phyloP scores from a whole-genome alignment of 1,284 basidiomycete genomes.

The Anthracocystis panici-leucophaei region DNA sequence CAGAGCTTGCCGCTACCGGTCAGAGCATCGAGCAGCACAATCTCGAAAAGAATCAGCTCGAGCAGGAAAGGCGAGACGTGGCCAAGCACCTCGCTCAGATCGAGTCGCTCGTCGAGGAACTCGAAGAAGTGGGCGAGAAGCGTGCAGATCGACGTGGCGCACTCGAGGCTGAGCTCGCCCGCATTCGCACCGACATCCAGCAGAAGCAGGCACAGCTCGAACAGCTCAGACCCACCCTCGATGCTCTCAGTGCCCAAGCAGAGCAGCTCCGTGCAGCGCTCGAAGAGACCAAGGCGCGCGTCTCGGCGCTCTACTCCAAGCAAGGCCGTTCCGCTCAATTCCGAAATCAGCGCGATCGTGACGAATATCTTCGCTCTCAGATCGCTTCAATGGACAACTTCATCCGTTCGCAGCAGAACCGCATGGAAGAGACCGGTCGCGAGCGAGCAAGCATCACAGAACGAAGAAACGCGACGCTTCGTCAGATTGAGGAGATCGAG shows the following conservation, averaged over 20 bases:
- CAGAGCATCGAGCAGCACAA: constrained; percentile 79
- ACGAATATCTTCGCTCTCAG: constrained; percentile 58
- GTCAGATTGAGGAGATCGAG: constrained; percentile 81
- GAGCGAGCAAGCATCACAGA: constrained; percentile 37
- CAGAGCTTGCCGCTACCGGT: constrained; percentile 78
- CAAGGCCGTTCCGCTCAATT: constrained; percentile 64
- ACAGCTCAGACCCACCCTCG: constrained; percentile 78
- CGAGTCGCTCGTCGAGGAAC: constrained; percentile 81
- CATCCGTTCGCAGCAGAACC: constrained; percentile 37
- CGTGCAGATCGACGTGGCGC: constrained; percentile 70
- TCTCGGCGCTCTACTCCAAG: constrained; percentile 63
- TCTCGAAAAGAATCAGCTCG: constrained; percentile 79
- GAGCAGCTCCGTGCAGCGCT: constrained; percentile 75
- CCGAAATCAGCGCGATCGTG: constrained; percentile 58
- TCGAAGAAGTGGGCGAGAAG: constrained; percentile 72
- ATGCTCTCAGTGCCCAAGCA: constrained; percentile 75
- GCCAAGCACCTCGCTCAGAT: constrained; percentile 78
- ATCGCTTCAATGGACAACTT: constrained; percentile 52
- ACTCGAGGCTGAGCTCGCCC: constrained; percentile 77
- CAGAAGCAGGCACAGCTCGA: constrained; percentile 46
- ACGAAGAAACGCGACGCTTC: constrained; percentile 65
- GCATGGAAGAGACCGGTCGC: constrained; percentile 43
- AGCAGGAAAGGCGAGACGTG: constrained; percentile 75
- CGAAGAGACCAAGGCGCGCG: constrained; percentile 58
- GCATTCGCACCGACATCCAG: constrained; percentile 45